These are phyloP conservation scores for Pyrenula aspistea DNA, from an alignment of 495 filamentous ascomycete species.

Conservation along the genomic window DNA sequence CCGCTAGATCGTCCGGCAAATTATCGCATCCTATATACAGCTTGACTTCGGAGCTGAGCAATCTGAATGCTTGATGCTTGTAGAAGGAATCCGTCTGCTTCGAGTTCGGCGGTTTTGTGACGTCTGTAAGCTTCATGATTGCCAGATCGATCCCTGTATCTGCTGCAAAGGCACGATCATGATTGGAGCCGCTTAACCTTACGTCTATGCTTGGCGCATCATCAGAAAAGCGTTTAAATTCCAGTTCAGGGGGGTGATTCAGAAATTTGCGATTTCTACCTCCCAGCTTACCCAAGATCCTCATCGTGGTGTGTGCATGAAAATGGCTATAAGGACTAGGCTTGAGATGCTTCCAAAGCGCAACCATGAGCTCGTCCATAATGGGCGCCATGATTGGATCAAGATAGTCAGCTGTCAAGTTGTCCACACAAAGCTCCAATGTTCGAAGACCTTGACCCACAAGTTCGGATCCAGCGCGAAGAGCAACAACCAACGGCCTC, in stretches of 20 bases:
- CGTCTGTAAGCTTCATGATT: conserved; percentile 72
- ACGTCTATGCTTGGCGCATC: conserved; percentile 78
- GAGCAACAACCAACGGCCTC: conserved; percentile 88
- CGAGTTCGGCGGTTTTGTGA: conserved; percentile 47
- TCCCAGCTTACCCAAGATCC: conserved; percentile 95
- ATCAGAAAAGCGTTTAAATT: conserved; percentile 74
- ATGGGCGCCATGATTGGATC: conserved; percentile 99
- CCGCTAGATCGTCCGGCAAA: conserved; percentile 78
- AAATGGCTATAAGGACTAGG: conserved; percentile 93
- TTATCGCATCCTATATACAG: conserved; percentile 78
- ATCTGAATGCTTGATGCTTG: conserved; percentile 81
- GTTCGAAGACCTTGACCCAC: conserved; percentile 91
- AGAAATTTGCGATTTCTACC: conserved; percentile 92
- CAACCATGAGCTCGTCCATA: conserved; percentile 96
- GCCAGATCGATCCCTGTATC: conserved; percentile 79
- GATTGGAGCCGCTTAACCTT: conserved; percentile 73
- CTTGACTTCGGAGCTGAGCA: conserved; percentile 80
- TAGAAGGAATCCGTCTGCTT: conserved; percentile 76
- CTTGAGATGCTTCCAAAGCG: conserved; percentile 85
- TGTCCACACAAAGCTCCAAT: conserved; percentile 93
- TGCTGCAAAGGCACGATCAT: conserved; percentile 76
- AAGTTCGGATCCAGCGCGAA: conserved; percentile 82
- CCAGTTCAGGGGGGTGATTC: conserved; percentile 69
- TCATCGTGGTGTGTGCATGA: conserved; percentile 92
- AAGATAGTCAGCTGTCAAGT: conserved; percentile 92